phyloP scores from a whole-genome alignment of 345 rosid genomes.

The Rhodamnia rubescens region DNA sequence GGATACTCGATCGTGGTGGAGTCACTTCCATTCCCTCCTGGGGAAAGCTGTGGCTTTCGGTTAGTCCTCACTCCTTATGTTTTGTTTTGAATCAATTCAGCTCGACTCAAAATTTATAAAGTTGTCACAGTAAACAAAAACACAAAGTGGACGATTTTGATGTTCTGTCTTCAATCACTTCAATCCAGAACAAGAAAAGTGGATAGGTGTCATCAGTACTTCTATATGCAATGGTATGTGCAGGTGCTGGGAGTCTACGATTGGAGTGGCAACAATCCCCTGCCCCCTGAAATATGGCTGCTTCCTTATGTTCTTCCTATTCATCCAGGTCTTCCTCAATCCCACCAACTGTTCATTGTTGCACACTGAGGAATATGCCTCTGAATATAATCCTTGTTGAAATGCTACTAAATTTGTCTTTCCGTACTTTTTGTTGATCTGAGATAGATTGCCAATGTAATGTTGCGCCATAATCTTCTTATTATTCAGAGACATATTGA shows the following conservation, averaged over 20 bases:
- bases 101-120: too few relatives aligned
- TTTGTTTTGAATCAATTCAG: too few relatives aligned
- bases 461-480: not conserved
- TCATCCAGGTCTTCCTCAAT: slow-evolving; percentile 35
- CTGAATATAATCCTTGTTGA: not conserved
- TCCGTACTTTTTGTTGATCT: not conserved
- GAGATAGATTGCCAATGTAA: not conserved
- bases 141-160: not conserved
- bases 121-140: too few relatives aligned
- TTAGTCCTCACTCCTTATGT: slow-evolving; percentile 1
- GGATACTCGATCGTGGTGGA: slow-evolving; percentile 1
- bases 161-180: not conserved
- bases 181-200: too few relatives aligned
- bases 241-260: slow-evolving; percentile 68
- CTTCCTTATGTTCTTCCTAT: slow-evolving; percentile 34
- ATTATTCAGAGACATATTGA: not conserved
- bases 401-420: not conserved
- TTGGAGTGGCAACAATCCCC: slow-evolving; percentile 62
- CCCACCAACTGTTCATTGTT: not conserved
- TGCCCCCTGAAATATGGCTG: slow-evolving; percentile 63
- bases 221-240: not conserved
- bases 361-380: not conserved
- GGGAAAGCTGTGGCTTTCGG: slow-evolving; percentile 47
- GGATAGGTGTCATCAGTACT: not conserved
- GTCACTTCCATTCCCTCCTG: slow-evolving; percentile 1